Evolutionary conservation across 306 rosid species (phyloP), one percentile per base, ranked within the genome.

Genomic region (Rubus idaeus): DNA sequence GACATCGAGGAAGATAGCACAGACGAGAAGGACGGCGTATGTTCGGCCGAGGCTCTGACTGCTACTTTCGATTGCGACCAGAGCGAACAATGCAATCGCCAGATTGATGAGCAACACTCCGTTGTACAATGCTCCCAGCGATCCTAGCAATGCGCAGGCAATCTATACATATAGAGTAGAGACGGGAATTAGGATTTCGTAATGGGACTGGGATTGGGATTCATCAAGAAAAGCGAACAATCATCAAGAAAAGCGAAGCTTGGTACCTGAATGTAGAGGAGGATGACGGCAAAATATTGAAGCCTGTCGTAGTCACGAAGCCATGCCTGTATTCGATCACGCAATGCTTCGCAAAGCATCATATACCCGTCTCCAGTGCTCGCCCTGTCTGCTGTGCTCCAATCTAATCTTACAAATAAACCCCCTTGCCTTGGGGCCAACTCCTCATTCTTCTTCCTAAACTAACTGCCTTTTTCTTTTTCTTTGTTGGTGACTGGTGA

Each of bases 11-110:
- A 90, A 79, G 2, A 94, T 53, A 1, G 95, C 81, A 80, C 90
- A 90, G 70, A 91, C 78, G 61, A 94, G 97, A 51, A 94, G 98
- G 65, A 89, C 89, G 6, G 96, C 98, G 77, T 94, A 94, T n/a
- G 96, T 90, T 3, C 98, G 97, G 73, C 97, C 98, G 4, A 94
- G 96, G 67, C 89, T 89, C 87, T 94, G 98, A 68, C 97, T 94
- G 79, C 97, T 94, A 81, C 98, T 94, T 84, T 94, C 97, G 30
- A 92, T 92, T 70, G 98, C 98, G 35, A 94, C 96, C 76, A 94
- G 87, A 64, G 98, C 98, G 76, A 94, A 94, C 81, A 94, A 87
- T 14, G 97, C 82, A 21, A 94, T 87, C 52, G 87, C 90, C 53
- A 94, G 86, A 88, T 94, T 90, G 42, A 92, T 76, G 42, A 92